Conservation (phyloP, 1,284 basidiomycete genomes). For the Singerocomus rubriflavus region DNA sequence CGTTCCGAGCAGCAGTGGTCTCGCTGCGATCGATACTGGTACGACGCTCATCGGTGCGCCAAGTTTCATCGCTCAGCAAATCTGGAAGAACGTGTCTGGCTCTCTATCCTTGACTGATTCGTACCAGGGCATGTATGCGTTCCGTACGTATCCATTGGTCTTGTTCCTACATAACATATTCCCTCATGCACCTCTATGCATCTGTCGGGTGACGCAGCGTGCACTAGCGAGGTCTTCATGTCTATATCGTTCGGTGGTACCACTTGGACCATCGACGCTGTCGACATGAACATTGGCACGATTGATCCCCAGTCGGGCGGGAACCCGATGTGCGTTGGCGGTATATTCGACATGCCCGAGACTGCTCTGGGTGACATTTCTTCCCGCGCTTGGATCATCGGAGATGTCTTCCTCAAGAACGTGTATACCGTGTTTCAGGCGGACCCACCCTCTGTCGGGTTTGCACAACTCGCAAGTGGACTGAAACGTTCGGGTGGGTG, state of each 20-base stretch:
- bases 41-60: constrained; percentile 71
- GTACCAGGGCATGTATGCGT: constrained; percentile 54
- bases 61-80: constrained; percentile 44
- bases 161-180: no score
- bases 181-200: background rate
- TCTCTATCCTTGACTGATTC: constrained; percentile 37
- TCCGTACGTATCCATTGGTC: constrained; percentile 44
- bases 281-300: constrained; percentile 78
- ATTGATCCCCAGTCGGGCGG: constrained; percentile 17
- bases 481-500: background rate
- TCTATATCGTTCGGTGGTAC: constrained; percentile 73
- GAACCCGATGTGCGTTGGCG: constrained; percentile 49
- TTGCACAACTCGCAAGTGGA: constrained; percentile 34
- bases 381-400: constrained; percentile 48
- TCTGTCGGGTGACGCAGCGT: constrained; percentile 44
- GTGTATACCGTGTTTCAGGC: constrained; percentile 48
- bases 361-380: constrained; percentile 6
- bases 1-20: constrained; percentile 37
- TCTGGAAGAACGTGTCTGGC: constrained; percentile 55
- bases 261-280: constrained; percentile 61
- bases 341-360: constrained; percentile 51
- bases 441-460: constrained; percentile 45
- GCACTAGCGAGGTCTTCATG: constrained; percentile 43
- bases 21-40: constrained; percentile 71
- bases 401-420: constrained; percentile 65